These are phyloP conservation scores for Tausonia pullulans DNA, from an alignment of 1,284 basidiomycete genomes.

Conservation along the genomic window DNA sequence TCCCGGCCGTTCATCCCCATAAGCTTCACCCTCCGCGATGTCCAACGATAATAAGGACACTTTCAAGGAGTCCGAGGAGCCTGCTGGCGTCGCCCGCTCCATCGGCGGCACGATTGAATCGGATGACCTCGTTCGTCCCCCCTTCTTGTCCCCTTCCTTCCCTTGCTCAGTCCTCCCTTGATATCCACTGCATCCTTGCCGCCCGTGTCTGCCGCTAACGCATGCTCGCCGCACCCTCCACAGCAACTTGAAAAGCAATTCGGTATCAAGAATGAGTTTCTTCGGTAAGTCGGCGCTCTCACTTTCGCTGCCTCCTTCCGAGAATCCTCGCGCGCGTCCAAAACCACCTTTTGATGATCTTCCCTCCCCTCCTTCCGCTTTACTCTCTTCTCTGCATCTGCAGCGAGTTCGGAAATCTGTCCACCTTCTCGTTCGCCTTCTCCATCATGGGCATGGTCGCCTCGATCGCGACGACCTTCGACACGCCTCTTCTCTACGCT, in stretches of 20 bases:
- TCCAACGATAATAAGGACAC: no score
- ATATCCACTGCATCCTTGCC: no score
- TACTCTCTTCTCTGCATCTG: neutral
- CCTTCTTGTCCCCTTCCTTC: no score
- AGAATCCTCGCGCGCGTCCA: neutral
- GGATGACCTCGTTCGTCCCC: neutral
- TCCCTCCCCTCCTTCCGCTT: neutral
- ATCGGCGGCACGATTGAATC: neutral
- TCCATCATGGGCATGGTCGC: slow-evolving; percentile 24
- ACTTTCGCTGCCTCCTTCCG: neutral
- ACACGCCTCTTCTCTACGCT: slow-evolving; percentile 19
- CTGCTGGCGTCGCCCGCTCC: neutral
- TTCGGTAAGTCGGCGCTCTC: slow-evolving; percentile 1
- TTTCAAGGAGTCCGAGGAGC: neutral
- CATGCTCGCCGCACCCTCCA: no score
- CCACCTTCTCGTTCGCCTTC: slow-evolving; percentile 29
- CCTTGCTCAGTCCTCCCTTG: neutral
- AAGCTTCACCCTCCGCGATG: no score
- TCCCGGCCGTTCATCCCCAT: no score
- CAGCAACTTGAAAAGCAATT: slow-evolving; percentile 11
- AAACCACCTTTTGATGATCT: no score
- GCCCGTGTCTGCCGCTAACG: no score
- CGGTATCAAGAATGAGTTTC: slow-evolving; percentile 16
- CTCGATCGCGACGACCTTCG: slow-evolving; percentile 30
- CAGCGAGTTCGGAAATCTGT: slow-evolving; percentile 17